These are phyloP conservation scores for Euphorbia pulcherrima DNA, from an alignment of 345 rosid genomes.

Conservation along the genomic window DNA sequence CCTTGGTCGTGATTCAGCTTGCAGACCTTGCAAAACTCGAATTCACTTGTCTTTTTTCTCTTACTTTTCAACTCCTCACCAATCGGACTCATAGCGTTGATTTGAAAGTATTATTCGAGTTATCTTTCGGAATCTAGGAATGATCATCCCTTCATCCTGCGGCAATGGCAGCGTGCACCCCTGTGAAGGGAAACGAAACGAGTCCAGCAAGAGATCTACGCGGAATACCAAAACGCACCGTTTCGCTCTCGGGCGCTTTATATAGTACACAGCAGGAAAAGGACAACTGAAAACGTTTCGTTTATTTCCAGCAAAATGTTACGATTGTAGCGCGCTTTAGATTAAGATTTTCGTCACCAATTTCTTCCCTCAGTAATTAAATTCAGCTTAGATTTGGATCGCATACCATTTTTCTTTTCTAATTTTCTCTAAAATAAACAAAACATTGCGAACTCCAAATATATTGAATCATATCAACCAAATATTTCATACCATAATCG, in stretches of 20 bases:
- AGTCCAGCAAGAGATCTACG: background rate
- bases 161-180: background rate
- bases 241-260: background rate
- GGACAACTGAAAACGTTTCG: background rate
- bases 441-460: no score
- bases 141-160: background rate
- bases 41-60: slow-evolving; percentile 32
- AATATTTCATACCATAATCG: no score
- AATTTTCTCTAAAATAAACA: no score
- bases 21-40: slow-evolving; percentile 78
- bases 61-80: slow-evolving; percentile 6
- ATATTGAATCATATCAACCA: no score
- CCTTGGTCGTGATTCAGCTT: slow-evolving; percentile 68
- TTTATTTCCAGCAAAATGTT: no score
- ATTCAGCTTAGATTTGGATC: no score
- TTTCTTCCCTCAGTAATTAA: no score
- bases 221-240: background rate
- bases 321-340: no score
- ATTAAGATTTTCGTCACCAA: no score
- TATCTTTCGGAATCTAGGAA: background rate
- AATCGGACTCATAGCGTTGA: slow-evolving; percentile 8
- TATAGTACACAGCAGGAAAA: background rate
- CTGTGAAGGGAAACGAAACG: background rate
- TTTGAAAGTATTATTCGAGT: background rate
- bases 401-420: no score